phyloP scores from a whole-genome alignment of 768 basidiomycete genomes.

The Tylopilus plumbeoviolaceoides region DNA sequence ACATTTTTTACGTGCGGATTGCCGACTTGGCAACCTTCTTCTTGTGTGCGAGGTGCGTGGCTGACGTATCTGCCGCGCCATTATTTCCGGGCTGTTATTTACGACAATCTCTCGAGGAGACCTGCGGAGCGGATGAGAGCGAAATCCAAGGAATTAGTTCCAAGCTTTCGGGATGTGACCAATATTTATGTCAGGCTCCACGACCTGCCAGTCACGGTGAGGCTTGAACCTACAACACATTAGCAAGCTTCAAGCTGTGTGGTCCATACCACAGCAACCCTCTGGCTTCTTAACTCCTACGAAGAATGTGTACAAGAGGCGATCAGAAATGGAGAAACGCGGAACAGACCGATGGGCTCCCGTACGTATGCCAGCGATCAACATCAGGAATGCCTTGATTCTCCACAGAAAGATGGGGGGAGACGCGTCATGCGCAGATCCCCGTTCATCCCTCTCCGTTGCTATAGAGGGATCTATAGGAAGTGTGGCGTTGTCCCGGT shows the following conservation, averaged over 20 bases:
- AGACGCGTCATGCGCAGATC: slow-evolving; percentile 13
- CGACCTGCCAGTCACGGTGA: too few relatives aligned
- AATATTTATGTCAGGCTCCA: too few relatives aligned
- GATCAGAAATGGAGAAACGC: not conserved
- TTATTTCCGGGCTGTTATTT: too few relatives aligned
- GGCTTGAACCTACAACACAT: not conserved
- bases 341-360: not conserved
- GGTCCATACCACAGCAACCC: not conserved
- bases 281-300: not conserved
- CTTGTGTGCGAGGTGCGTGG: too few relatives aligned
- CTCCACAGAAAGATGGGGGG: not conserved
- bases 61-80: too few relatives aligned
- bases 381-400: not conserved
- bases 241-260: not conserved
- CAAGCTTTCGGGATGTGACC: too few relatives aligned
- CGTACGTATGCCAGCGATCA: not conserved
- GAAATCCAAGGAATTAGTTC: too few relatives aligned
- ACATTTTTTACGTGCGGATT: too few relatives aligned
- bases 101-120: too few relatives aligned
- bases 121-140: too few relatives aligned
- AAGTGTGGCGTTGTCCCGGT: not conserved
- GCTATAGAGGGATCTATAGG: slow-evolving; percentile 5
- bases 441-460: slow-evolving; percentile 17
- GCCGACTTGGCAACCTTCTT: too few relatives aligned
- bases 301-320: not conserved